Evolutionary conservation across 2,329 filamentous ascomycete species (phyloP), one percentile per base, ranked within the genome.

Genomic region (Xylariaceae sp.): DNA sequence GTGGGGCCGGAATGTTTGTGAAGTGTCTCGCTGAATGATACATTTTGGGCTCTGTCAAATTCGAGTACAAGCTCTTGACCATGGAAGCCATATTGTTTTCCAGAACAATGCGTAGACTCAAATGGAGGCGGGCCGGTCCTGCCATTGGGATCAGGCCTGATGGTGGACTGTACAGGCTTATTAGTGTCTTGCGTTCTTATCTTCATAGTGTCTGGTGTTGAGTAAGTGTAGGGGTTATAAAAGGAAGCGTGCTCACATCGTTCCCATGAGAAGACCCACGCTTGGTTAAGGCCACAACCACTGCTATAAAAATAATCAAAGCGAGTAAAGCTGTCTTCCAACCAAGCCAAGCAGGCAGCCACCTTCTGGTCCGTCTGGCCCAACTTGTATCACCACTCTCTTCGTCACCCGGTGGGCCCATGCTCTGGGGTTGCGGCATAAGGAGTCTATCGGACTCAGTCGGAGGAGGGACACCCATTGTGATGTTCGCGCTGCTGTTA

Each of bases 361-460:
- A 58, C 40, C 63, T 66, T 52, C 60, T 63, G 38, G 60, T 57
- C 48, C 58, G 60, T 49, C 55, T 47, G 14, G 47, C 55, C 63
- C 65, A 66, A 34, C 48, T 51, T 38, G 56, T 56, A 43, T 46
- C 48, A 43, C 43, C 55, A 19, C 47, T 33, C 47, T 67, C 67
- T 45, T 57, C 66, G 47, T 61, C 63, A 42, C 59, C 58, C 6
- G 65, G 63, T 5, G 61, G 67, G 36, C 73, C 69, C 72, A 79
- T 78, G 53, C 75, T 79, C 70, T 80, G 69, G 6, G 75, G 76
- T 5, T 68, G 68, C 41, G 66, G 61, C 31, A 66, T 63, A 49
- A 81, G 67, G 3, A 81, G 65, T 50, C 70, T 67, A 43, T 73
- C 71, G 17, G 68, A 66, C 59, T 81, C 77, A n/a, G 13, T 38